Base-by-base conservation (phyloP, 2,329 filamentous ascomycete species). In the Neurospora crassa region DNA sequence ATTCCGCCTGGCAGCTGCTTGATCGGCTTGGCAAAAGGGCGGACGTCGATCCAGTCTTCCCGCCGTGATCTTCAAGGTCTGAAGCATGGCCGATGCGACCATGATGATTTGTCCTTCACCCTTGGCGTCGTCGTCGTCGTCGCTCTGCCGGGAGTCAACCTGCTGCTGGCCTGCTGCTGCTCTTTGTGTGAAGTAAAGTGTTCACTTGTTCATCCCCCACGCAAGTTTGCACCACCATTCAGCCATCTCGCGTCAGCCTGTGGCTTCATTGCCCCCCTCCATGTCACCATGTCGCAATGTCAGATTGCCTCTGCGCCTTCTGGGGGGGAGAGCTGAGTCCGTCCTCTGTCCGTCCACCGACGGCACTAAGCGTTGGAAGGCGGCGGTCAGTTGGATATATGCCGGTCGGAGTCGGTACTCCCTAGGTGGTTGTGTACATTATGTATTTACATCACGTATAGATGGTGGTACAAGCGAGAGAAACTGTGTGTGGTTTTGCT, bases 211-310 rank as follows among this genome's bases (percentile, higher is more conserved):
- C 53, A 59, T 59, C 18, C 34, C 53, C 53, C 53, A 59, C 34
- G 18, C 37, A 43, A 29, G 41, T 70, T 73, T 71, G 73, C 72
- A 73, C 73, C 71, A 73, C 73, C 14, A 43, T 14, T 74, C 72
- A 71, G 71, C 70, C 68, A 69, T 69, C 72, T 74, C 70, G 70
- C 74, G 70, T 75, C 73, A 76, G 53, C 53, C 53, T 11, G 53
- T 63, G 53, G 18, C 53, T 37, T 63, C 29, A 63, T 63, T 11
- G 53, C 29, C 16, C 53, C 53, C 53, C 53, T 63, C 53, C 1
- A 63, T 63, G 53, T 37, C 53, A 37, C 53, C 1, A 63, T 63
- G 53, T 37, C 53, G 18, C 53, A 63, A 63, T 63, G 53, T 63
- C 53, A 63, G 18, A 34, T 34, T 34, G 53, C 47, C 47, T 59